These are phyloP conservation scores for Nephelium lappaceum DNA, from an alignment of 345 rosid genomes.

Conservation along the genomic window DNA sequence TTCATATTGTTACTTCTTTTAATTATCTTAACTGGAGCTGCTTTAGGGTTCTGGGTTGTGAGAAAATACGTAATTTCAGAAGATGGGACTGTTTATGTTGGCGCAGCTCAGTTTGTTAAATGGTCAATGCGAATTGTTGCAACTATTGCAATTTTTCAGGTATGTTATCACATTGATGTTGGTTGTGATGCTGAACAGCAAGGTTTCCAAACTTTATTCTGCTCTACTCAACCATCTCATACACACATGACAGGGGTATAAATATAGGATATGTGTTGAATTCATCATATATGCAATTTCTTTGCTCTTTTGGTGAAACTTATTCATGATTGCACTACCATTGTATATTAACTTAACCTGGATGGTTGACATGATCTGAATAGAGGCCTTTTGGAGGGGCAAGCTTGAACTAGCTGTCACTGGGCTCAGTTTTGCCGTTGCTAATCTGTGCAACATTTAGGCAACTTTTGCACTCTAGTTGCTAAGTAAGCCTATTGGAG, in stretches of 20 bases:
- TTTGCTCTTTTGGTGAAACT: background rate
- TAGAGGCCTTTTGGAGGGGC: too few relatives aligned
- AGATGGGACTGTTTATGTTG: constrained; percentile 80
- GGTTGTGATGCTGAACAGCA: background rate
- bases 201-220: background rate
- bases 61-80: constrained; percentile 74
- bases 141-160: constrained; percentile 77
- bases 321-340: too few relatives aligned
- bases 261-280: background rate
- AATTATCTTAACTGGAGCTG: constrained; percentile 85
- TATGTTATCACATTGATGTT: constrained; percentile 23
- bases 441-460: too few relatives aligned
- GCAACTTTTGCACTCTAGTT: too few relatives aligned
- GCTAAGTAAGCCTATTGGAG: too few relatives aligned
- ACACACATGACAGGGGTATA: background rate
- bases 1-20: constrained; percentile 65
- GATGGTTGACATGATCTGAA: too few relatives aligned
- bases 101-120: constrained; percentile 87
- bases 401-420: too few relatives aligned
- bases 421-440: too few relatives aligned
- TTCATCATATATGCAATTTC: background rate
- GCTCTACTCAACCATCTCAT: background rate
- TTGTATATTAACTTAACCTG: too few relatives aligned
- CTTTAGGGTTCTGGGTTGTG: constrained; percentile 91
- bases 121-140: constrained; percentile 88